Evolutionary conservation across 306 rosid genomes (phyloP).

Genomic region (Purshia tridentata): DNA sequence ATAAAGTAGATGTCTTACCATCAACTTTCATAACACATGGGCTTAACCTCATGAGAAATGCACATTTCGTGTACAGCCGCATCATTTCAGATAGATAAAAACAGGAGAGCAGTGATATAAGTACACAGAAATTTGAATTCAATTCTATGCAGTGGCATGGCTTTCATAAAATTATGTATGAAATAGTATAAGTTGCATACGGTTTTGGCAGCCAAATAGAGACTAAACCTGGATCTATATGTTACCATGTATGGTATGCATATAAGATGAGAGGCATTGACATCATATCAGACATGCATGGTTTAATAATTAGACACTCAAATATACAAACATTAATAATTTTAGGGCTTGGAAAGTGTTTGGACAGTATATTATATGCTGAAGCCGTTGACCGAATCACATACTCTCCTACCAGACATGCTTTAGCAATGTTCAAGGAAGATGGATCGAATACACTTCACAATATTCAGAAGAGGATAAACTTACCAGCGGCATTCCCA

Average conservation of each 20-base stretch:
- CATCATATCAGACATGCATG: background rate
- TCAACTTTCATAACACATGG: background rate
- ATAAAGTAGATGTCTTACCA: background rate
- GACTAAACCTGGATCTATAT: background rate
- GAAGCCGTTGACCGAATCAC: background rate
- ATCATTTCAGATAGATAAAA: background rate
- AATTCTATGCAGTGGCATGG: background rate
- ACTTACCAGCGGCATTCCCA: constrained; percentile 92
- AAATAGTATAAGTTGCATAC: no score
- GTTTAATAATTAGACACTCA: background rate
- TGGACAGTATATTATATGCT: background rate
- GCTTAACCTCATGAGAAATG: background rate
- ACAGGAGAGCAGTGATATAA: background rate
- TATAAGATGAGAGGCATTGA: background rate
- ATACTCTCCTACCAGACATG: background rate
- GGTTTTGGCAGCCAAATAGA: no score
- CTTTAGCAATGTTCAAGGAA: background rate
- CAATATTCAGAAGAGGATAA: constrained; percentile 1
- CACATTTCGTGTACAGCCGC: background rate
- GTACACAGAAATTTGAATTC: background rate
- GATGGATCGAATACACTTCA: background rate
- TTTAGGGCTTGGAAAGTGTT: background rate
- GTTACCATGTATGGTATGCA: background rate
- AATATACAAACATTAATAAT: background rate
- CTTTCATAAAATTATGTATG: background rate